Conservation (phyloP, 805 yeast genomes). For the Candida coquimbonensis region DNA sequence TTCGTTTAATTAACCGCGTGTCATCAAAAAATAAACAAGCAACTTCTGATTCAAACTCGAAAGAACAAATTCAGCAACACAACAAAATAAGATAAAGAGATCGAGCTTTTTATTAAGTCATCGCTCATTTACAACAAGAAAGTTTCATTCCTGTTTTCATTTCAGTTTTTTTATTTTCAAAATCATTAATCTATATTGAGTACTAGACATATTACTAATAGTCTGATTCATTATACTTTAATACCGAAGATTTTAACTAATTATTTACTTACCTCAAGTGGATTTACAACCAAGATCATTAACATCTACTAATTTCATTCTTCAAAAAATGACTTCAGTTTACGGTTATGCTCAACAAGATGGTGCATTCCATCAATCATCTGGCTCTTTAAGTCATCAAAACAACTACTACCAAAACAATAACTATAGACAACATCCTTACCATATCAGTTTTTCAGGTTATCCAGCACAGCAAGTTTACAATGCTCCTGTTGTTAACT, state of each 20-base stretch:
- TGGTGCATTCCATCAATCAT: conserved; percentile 4
- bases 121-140: conserved; percentile 22
- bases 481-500: not conserved
- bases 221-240: too few species aligned
- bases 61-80: not conserved
- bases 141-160: not conserved
- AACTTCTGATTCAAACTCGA: not conserved
- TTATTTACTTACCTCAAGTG: too few species aligned
- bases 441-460: not conserved
- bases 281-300: too few species aligned
- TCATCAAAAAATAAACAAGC: not conserved
- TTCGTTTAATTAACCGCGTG: too few species aligned
- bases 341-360: conserved; percentile 15
- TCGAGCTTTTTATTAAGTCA: conserved; percentile 39
- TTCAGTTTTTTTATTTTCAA: not conserved
- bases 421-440: not conserved
- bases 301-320: not conserved
- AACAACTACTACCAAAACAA: not conserved
- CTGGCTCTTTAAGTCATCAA: conserved; percentile 1
- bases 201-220: too few species aligned
- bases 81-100: conserved; percentile 1
- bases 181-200: too few species aligned
- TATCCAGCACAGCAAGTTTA: conserved; percentile 1
- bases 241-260: too few species aligned
- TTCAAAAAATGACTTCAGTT: conserved; percentile 14